Evolutionary conservation across 129 eudicot species (phyloP).

Genomic region (Pseudognaphalium luteoalbum): DNA sequence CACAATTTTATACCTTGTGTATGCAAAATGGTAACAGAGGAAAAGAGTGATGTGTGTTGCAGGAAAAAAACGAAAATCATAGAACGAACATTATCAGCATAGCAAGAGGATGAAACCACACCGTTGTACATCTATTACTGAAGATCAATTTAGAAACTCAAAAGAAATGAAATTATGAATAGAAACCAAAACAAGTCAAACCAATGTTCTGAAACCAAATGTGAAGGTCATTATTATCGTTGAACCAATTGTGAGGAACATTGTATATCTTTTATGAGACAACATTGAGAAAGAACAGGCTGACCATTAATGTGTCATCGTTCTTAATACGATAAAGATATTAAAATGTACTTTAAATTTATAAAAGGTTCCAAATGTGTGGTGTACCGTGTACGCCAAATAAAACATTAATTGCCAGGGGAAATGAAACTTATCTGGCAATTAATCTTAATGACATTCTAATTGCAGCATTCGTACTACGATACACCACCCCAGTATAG

Average conservation of each 20-base stretch:
- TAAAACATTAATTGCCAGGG: neutral
- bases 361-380: neutral
- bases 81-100: neutral
- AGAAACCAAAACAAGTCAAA: neutral
- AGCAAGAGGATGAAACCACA: neutral
- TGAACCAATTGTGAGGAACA: neutral
- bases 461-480: neutral
- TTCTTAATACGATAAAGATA: neutral
- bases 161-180: neutral
- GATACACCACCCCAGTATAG: neutral
- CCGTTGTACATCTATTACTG: neutral
- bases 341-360: neutral
- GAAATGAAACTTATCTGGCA: neutral
- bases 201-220: neutral
- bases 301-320: neutral
- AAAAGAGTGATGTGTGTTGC: neutral
- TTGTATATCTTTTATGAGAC: neutral
- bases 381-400: neutral
- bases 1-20: neutral
- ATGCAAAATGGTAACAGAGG: neutral
- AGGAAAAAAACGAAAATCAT: neutral
- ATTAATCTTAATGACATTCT: neutral
- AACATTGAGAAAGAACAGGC: conserved; percentile 11
- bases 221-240: neutral
- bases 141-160: neutral